phyloP scores from a whole-genome alignment of 2,329 filamentous ascomycete species.

The Exophiala sp. region DNA sequence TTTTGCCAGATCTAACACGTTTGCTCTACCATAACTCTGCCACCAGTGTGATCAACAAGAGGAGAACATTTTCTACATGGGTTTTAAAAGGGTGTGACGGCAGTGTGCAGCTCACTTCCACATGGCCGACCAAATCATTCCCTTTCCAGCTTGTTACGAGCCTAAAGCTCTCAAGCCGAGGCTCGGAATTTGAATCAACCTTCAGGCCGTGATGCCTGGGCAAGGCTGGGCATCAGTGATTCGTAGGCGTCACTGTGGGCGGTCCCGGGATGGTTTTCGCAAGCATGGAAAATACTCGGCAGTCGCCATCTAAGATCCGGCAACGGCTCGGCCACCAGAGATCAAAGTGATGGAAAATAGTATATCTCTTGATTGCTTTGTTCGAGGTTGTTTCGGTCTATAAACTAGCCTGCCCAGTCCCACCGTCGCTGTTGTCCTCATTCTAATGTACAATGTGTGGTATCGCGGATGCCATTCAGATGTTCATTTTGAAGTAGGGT shows the following conservation, averaged over 20 bases:
- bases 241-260: not conserved
- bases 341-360: not conserved
- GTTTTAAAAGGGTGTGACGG: no score
- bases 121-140: not conserved
- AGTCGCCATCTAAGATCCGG: not conserved
- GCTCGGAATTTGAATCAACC: not conserved
- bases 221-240: no score
- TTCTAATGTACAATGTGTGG: not conserved
- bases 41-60: no score
- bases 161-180: not conserved
- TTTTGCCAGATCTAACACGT: no score
- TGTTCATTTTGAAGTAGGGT: no score
- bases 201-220: no score
- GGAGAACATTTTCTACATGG: no score
- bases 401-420: no score
- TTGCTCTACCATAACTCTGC: no score
- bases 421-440: no score
- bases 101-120: no score
- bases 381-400: not conserved
- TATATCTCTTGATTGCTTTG: not conserved
- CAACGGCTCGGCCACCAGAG: not conserved
- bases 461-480: not conserved
- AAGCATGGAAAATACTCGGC: not conserved
- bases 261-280: constrained; percentile 2
- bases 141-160: not conserved